Conservation (phyloP, 306 rosid genomes). For the Sophora flavescens region DNA sequence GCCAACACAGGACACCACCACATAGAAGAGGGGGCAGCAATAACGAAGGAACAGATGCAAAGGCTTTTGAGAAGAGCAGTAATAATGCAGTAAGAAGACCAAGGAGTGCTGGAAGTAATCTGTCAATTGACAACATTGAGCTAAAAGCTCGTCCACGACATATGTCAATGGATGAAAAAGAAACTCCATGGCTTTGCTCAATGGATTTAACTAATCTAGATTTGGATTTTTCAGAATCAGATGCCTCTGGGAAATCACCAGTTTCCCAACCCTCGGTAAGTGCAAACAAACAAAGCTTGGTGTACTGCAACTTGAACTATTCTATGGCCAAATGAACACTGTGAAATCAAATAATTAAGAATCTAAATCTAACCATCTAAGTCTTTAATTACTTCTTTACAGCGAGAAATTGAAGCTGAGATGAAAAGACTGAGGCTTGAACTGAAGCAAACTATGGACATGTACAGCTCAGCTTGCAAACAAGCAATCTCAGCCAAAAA, state of each 20-base stretch:
- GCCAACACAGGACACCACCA: slow-evolving; percentile 45
- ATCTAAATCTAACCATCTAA: slow-evolving; percentile 40
- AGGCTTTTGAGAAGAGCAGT: slow-evolving; percentile 17
- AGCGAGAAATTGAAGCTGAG: slow-evolving; percentile 85
- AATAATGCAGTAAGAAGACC: slow-evolving; percentile 45
- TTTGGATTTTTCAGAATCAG: slow-evolving; percentile 50
- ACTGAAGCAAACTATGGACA: slow-evolving; percentile 93
- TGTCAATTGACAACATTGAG: slow-evolving; percentile 57
- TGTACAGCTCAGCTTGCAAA: slow-evolving; percentile 97
- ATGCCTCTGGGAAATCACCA: slow-evolving; percentile 32
- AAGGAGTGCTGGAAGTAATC: slow-evolving; percentile 51
- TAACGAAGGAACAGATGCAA: slow-evolving; percentile 54
- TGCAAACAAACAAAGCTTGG: slow-evolving; percentile 23
- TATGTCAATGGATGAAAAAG: slow-evolving; percentile 62
- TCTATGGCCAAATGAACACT: slow-evolving; percentile 25
- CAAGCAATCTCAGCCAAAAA: slow-evolving; percentile 97
- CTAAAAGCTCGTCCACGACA: slow-evolving; percentile 35
- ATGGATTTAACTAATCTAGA: slow-evolving; percentile 52
- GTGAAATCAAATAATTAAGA: slow-evolving; percentile 4
- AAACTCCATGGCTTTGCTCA: slow-evolving; percentile 44
- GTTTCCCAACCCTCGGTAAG: slow-evolving; percentile 63
- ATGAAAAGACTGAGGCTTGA: slow-evolving; percentile 91
- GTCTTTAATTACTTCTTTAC: slow-evolving; percentile 45
- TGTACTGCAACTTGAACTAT: slow-evolving; percentile 1
- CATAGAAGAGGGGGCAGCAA: slow-evolving; percentile 45